These are phyloP conservation scores for Onygena corvina DNA, from an alignment of 2,329 filamentous ascomycete genomes.

Conservation along the genomic window DNA sequence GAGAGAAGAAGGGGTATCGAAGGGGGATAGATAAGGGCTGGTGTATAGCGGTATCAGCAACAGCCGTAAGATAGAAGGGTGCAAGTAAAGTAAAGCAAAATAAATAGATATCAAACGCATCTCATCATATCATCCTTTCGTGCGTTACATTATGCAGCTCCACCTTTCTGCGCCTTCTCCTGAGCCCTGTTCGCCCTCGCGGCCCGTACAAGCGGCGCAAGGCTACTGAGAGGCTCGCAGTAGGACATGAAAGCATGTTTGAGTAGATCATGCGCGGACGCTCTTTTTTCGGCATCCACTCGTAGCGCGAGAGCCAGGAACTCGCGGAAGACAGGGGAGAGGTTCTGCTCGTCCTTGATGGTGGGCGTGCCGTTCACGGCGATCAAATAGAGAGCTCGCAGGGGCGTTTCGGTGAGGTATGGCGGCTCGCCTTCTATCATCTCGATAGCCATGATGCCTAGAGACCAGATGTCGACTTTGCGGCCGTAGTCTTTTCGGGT, in stretches of 20 bases:
- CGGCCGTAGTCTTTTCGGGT: slow-evolving; percentile 95
- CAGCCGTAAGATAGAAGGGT: too few species aligned
- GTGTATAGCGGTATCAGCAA: too few species aligned
- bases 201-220: slow-evolving; percentile 76
- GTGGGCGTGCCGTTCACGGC: slow-evolving; percentile 90
- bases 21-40: neutral
- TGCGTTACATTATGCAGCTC: slow-evolving; percentile 16
- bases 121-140: too few species aligned
- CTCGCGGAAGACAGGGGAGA: slow-evolving; percentile 74
- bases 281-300: slow-evolving; percentile 93
- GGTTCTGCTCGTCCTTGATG: slow-evolving; percentile 81
- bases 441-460: slow-evolving; percentile 98
- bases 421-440: slow-evolving; percentile 99
- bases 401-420: slow-evolving; percentile 86
- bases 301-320: slow-evolving; percentile 88
- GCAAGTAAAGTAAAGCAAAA: too few species aligned
- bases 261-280: slow-evolving; percentile 84
- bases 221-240: slow-evolving; percentile 60
- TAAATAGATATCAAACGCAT: too few species aligned
- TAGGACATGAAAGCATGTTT: slow-evolving; percentile 73
- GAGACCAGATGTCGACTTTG: slow-evolving; percentile 96
- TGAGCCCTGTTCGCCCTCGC: slow-evolving; percentile 74
- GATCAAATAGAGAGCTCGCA: slow-evolving; percentile 88
- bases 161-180: slow-evolving; percentile 62
- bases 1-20: neutral